Conservation (phyloP, 352 stramenopile species). For the Peronospora destructor region DNA sequence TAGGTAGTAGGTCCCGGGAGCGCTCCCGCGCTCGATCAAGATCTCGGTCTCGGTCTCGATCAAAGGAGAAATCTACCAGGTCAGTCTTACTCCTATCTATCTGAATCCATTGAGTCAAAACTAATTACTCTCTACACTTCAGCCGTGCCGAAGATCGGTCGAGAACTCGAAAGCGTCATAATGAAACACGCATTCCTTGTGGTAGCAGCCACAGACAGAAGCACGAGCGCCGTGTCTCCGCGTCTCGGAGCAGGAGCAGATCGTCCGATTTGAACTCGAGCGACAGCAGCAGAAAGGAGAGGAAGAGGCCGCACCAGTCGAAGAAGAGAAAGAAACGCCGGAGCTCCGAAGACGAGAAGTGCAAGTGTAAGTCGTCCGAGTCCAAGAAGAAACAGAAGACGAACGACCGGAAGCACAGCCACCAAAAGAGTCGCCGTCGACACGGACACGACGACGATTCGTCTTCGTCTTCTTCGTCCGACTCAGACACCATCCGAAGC, state of each 20-base stretch:
- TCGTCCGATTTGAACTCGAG: conserved; percentile 23
- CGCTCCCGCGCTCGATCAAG: conserved; percentile 13
- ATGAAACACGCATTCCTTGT: conserved; percentile 14
- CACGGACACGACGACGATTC: conserved; percentile 17
- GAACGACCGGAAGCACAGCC: conserved; percentile 35
- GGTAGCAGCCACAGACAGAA: conserved; percentile 16
- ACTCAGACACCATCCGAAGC: conserved; percentile 65
- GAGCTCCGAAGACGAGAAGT: conserved; percentile 29
- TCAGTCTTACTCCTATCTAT: not conserved
- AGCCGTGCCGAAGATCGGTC: conserved; percentile 4
- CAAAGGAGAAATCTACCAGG: conserved; percentile 15
- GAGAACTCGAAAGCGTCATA: conserved; percentile 9
- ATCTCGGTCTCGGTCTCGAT: conserved; percentile 22
- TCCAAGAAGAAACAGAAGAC: conserved; percentile 34
- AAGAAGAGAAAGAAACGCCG: conserved; percentile 38
- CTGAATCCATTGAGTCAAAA: not conserved
- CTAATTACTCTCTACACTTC: not conserved
- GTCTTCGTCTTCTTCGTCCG: conserved; percentile 41
- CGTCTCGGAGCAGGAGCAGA: conserved; percentile 22
- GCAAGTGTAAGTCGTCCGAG: conserved; percentile 28
- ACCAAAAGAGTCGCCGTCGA: conserved; percentile 29
- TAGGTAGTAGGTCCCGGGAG: conserved; percentile 23
- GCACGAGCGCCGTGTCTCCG: conserved; percentile 17
- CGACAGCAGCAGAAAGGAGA: conserved; percentile 20
- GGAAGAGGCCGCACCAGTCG: conserved; percentile 18